Conservation (phyloP, 345 rosid genomes). For the Firmiana major region DNA sequence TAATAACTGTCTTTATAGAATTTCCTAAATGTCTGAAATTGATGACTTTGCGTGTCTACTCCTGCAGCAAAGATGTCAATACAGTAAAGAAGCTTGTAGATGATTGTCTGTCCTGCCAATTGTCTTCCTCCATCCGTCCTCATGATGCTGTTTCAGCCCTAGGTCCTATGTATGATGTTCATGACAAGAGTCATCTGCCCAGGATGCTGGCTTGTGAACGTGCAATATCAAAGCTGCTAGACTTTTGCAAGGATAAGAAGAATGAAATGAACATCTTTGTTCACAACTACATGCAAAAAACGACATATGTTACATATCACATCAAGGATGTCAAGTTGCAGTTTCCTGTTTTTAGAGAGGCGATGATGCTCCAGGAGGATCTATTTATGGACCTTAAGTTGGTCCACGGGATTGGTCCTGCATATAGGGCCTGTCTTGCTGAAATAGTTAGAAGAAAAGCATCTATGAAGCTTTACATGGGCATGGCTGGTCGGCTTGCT, state of each 20-base stretch:
- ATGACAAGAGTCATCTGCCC: slow-evolving; percentile 88
- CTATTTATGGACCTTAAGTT: slow-evolving; percentile 66
- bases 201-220: slow-evolving; percentile 65
- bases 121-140: slow-evolving; percentile 90
- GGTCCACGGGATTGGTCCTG: slow-evolving; percentile 78
- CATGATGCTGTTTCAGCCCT: slow-evolving; percentile 99
- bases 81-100: slow-evolving; percentile 94
- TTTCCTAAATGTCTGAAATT: slow-evolving; percentile 18
- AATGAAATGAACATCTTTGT: slow-evolving; percentile 84
- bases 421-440: slow-evolving; percentile 96
- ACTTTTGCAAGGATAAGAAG: slow-evolving; percentile 70
- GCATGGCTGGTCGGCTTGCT: slow-evolving; percentile 96
- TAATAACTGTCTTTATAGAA: not conserved
- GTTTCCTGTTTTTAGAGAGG: slow-evolving; percentile 96
- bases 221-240: slow-evolving; percentile 62
- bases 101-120: slow-evolving; percentile 75
- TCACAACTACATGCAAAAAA: slow-evolving; percentile 81
- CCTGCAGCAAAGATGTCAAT: slow-evolving; percentile 89
- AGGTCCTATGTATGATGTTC: slow-evolving; percentile 98
- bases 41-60: slow-evolving; percentile 21
- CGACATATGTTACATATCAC: slow-evolving; percentile 52
- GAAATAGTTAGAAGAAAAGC: slow-evolving; percentile 90
- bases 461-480: slow-evolving; percentile 96
- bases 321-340: slow-evolving; percentile 88
- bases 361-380: slow-evolving; percentile 77